Conservation (phyloP, 2,329 filamentous ascomycete species). For the Plenodomus tracheiphilus region DNA sequence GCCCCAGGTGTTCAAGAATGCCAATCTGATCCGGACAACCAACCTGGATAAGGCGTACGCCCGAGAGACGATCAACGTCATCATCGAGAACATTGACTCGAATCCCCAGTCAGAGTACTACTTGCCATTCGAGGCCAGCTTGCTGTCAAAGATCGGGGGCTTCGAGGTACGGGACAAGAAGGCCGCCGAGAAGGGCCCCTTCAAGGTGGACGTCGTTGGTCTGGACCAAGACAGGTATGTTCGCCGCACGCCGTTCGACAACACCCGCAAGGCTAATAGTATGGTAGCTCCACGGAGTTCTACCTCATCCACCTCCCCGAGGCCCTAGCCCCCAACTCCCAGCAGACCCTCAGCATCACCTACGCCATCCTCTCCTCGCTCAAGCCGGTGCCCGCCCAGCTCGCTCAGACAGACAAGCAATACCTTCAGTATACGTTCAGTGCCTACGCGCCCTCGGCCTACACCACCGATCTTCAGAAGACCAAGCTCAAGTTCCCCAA, state of each 20-base stretch:
- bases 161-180: conserved; percentile 95
- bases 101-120: conserved; percentile 88
- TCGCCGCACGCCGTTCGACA: not conserved
- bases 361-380: conserved; percentile 82
- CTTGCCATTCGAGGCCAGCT: conserved; percentile 77
- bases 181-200: conserved; percentile 66
- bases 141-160: conserved; percentile 77
- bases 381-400: conserved; percentile 75
- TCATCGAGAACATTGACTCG: conserved; percentile 83
- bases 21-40: conserved; percentile 85
- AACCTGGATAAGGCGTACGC: conserved; percentile 93
- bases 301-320: conserved; percentile 79
- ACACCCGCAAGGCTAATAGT: conserved; percentile 2
- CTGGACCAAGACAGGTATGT: conserved; percentile 57
- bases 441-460: conserved; percentile 80
- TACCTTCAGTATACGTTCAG: conserved; percentile 86
- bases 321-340: conserved; percentile 73
- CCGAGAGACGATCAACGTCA: conserved; percentile 89
- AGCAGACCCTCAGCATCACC: conserved; percentile 85
- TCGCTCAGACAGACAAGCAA: conserved; percentile 84
- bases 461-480: conserved; percentile 89
- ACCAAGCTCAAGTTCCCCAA: conserved; percentile 91
- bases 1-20: conserved; percentile 90
- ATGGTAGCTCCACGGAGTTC: conserved; percentile 61
- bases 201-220: conserved; percentile 69